A percentile compares a stretch with the other conserved stretches of the same genome.
phyloP scores from a whole-genome alignment of 164 flowering plant genomes.

The Platanus orientalis region DNA sequence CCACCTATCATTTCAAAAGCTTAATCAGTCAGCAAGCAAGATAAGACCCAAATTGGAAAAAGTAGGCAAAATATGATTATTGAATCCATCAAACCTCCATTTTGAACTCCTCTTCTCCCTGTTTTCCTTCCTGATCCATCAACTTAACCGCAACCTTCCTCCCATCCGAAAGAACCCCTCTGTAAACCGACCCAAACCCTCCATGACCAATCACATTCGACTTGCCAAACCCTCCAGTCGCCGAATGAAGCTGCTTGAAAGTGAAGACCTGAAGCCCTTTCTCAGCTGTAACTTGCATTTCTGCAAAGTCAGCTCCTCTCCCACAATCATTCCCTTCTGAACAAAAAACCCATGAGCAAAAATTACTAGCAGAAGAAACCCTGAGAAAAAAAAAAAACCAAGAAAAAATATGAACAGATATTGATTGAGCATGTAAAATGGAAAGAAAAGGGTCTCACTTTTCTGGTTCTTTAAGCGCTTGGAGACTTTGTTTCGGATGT shows the following conservation, averaged over 20 bases:
- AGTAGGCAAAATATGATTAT: not conserved
- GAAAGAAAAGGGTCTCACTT: conserved; percentile 29
- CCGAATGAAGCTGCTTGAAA: conserved; percentile 89
- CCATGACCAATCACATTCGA: conserved; percentile 89
- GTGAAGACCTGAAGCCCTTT: conserved; percentile 73
- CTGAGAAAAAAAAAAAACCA: not conserved
- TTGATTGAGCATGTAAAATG: not conserved
- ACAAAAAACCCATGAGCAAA: no score
- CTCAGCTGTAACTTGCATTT: conserved; percentile 42
- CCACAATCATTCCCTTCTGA: conserved; percentile 37
- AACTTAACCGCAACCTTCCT: conserved; percentile 83
- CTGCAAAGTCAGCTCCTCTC: conserved; percentile 26
- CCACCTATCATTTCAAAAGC: conserved; percentile 53
- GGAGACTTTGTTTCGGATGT: conserved; percentile 69
- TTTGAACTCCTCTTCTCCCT: conserved; percentile 91
- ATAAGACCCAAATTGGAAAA: not conserved
- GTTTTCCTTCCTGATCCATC: conserved; percentile 84
- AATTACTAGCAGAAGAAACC: not conserved
- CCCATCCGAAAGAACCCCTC: conserved; percentile 80
- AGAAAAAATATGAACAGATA: not conserved
- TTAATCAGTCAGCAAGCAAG: not conserved
- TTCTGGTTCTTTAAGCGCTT: conserved; percentile 37
- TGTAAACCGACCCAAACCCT: conserved; percentile 81
- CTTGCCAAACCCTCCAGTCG: conserved; percentile 86
- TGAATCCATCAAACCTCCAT: conserved; percentile 55